phyloP scores from a whole-genome alignment of 345 rosid species.

The Anastatica hierochuntica region DNA sequence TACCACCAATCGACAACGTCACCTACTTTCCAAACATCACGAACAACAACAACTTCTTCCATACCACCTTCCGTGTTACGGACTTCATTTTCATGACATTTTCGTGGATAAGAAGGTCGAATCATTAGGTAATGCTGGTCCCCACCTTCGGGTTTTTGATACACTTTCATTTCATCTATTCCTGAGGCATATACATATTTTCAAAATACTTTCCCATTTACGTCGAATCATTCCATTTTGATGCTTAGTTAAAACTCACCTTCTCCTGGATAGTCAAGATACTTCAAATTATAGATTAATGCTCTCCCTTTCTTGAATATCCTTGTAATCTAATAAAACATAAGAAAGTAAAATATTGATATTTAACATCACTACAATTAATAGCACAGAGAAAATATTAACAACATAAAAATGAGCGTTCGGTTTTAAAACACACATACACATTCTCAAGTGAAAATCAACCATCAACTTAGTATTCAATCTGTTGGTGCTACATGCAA shows the following conservation, averaged over 20 bases:
- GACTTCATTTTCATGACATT: neutral
- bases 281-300: slow-evolving; percentile 5
- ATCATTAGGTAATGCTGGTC: neutral
- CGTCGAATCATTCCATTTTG: too few species aligned
- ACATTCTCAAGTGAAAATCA: too few species aligned
- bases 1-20: slow-evolving; percentile 23
- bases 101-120: slow-evolving; percentile 6
- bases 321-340: slow-evolving; percentile 5
- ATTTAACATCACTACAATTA: too few species aligned
- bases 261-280: slow-evolving; percentile 14
- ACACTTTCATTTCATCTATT: slow-evolving; percentile 7
- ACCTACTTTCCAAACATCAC: slow-evolving; percentile 8
- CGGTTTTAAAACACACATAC: too few species aligned
- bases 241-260: too few species aligned
- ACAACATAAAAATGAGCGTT: too few species aligned
- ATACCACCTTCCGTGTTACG: neutral
- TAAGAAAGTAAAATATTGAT: too few species aligned
- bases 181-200: neutral
- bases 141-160: neutral
- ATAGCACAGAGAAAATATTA: too few species aligned
- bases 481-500: too few species aligned
- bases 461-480: too few species aligned
- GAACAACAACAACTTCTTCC: slow-evolving; percentile 14
- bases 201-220: neutral
- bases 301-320: neutral